Evolutionary conservation across 2,329 filamentous ascomycete species (phyloP), one percentile per base, ranked within the genome.

Genomic region (Cladosporium sp.): DNA sequence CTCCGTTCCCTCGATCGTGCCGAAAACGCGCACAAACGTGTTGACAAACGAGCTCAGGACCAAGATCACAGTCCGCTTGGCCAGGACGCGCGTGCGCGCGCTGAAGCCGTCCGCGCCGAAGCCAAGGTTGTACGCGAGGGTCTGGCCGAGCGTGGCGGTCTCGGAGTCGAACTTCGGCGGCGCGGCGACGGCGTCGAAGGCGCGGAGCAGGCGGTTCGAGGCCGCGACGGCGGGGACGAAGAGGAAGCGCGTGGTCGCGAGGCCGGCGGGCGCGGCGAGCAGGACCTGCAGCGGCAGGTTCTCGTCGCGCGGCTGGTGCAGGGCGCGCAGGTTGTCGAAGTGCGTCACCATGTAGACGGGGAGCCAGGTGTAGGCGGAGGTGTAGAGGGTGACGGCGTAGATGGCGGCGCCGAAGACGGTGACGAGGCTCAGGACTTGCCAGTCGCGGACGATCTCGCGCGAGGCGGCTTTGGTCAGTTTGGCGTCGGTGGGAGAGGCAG

Each of bases 191-290:
- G 51, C 18, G 22, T 53, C 51, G 22, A 53, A 40, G 7, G 44
- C 31, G 38, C 45, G 43, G 6, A 53, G 51, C 9, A 53, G 43
- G 19, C 42, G 42, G 51, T 53, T 53, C 13, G 51, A 53, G 37
- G 51, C 44, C 4, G 45, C 38, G 37, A 53, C 45, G 33, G 82
- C 79, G 2, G 85, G 83, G 37, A 82, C 80, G 68, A 95, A 95
- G 59, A 96, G 81, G 67, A 95, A 92, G 43, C 80, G 79, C 56
- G 83, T 83, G 4, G 85, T 83, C 0, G 88, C 86, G 56, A 82
- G 74, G 2, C 90, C 91, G 14, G 87, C 77, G 1, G 85, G 83
- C 3, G 89, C 70, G 44, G 87, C 76, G 8, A 79, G 76, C 38
- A 79, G 68, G 35, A 82, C 44, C 9, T 77, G 61, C 7, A 63